Base-by-base conservation (phyloP, 108 stramenopile genomes). In the Pseudonitzschia delicatissima region DNA sequence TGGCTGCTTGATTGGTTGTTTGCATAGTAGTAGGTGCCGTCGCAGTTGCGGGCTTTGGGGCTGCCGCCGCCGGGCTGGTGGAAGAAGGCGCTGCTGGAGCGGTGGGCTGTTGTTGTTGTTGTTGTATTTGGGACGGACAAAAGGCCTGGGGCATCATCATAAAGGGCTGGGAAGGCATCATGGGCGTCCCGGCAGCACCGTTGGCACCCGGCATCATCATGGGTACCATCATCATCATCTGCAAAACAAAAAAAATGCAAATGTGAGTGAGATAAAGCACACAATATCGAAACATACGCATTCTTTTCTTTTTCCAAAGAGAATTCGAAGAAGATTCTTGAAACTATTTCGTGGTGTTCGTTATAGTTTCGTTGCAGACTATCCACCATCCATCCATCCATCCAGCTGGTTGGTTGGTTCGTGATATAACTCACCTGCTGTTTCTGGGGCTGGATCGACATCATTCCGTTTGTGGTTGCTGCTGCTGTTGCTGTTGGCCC, bases 171-270 rank as follows among this genome's bases (percentile, higher is more conserved):
- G 64, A 29, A 49, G 59, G 34, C 64, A 61, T 45, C 45, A 0
- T 20, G 66, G 47, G 25, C 66, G 39, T 68, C 18, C 17, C n/a
- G 49, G 49, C 65, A 42, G 49, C 51, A 20, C 39, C 67, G 28
- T 44, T 21, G 45, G 83, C 79, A 57, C 79, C 78, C 9, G 74
- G 66, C 45, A 90, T 71, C 90, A 91, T 91, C 90, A 91, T 91
- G 15, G 90, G 90, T 15, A 88, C 87, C 87, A 88, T 88, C 90
- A 91, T 91, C 87, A 88, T 88, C 48, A 90, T 72, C 82, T 90
- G 50, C 21, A 62, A 35, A 21, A 59, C 55, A 68, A 40, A 44
- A 37, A 44, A 5, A 57, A 25, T n/a, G n/a, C n/a, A n/a, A n/a
- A n/a, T n/a, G n/a, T n/a, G n/a, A n/a, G n/a, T n/a, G n/a, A n/a